Base-by-base conservation (phyloP, 2,329 filamentous ascomycete genomes). In the Claviceps monticola region DNA sequence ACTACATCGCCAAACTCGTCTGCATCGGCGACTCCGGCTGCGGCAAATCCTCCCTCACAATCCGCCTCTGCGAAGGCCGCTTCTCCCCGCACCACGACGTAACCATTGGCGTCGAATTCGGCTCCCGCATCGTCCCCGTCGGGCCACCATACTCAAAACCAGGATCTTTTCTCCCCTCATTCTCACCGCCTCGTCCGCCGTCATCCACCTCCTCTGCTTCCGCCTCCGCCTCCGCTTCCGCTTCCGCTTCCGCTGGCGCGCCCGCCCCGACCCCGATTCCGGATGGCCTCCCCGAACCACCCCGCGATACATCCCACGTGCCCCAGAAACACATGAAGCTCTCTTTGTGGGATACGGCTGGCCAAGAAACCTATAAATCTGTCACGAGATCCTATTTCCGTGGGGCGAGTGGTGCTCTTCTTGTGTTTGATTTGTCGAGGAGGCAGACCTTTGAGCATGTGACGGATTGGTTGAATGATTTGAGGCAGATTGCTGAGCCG, bases 1-100 rank as follows among this genome's bases (percentile, higher is more conserved):
- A 97, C 74, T 97, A 94, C 74, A 98, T 97, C 66, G 90, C 91
- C 68, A 98, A 98, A 72, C 87, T 98, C 62, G 91, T 97, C 65
- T 95, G 88, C 73, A 89, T 98, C 63, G 93, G 93, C 68, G 93
- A 97, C 73, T 93, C 86, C 46, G 93, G 90, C 66, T 95, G 88
- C 65, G 93, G 93, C 64, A 98, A 98, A 75, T 95, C 88, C 56
- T 81, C 88, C 69, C 80, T 96, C 60, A 95, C 90, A 52, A 90
- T 96, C 66, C 88, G 91, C 57, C 86, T 97, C 57, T 96, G 91
- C 73, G 91, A 96, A 76, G 90, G 90, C 61, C 88, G 91, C 67
- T 96, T 97, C 75, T 88, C 87, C 51, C 80, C 86, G 51, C 86
- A 93, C 66, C 91, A 96, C 77, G 90, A 96, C 75, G 91, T 96